Evolutionary conservation across 768 basidiomycete genomes (phyloP), one percentile per base, ranked within the genome.

Genomic region (Hypholoma sublateritium): DNA sequence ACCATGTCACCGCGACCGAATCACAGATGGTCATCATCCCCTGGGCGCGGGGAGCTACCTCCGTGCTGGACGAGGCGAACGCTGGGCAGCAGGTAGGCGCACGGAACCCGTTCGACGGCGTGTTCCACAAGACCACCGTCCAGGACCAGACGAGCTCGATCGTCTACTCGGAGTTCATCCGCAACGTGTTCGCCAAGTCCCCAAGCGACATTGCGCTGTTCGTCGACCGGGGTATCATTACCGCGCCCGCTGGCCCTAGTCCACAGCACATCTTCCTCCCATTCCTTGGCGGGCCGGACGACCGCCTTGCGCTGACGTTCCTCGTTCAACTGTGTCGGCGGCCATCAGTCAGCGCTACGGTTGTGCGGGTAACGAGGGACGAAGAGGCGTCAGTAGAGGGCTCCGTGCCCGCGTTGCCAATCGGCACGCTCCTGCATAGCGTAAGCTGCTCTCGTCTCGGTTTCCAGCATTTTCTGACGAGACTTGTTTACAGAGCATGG

Each of bases 231-330:
- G 88, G 87, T 1, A 70, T 80, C 19, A 67, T 62, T 22, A 55
- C 63, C 6, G 64, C 69, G 14, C 63, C 69, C 44, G 60, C 68
- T 1, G 62, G 68, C 4, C 46, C 45, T 28, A 67, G 47, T 42
- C 69, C 63, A 21, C 77, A 88, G 58, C 91, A 91, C 60, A 66
- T 98, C 25, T 85, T 95, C 69, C 67, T 95, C 41, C 91, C 95
- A 0, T 98, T 96, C 83, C 90, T 93, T 68, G 96, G 96, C 36
- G 96, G 96, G 0, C 87, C 93, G 0, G 96, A 99, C 68, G 96
- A 98, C 68, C 85, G 97, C 1, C 77, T 93, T 19, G 92, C 93
- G 0, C 74, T 98, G 24, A 74, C 81, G 28, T 85, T 98, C 64
- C 83, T 93, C 4, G 83, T 91, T 34, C 95, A 98, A 69, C 90